phyloP scores from a whole-genome alignment of 176 grass and related monocot species.

The Phyllostachys edulis region DNA sequence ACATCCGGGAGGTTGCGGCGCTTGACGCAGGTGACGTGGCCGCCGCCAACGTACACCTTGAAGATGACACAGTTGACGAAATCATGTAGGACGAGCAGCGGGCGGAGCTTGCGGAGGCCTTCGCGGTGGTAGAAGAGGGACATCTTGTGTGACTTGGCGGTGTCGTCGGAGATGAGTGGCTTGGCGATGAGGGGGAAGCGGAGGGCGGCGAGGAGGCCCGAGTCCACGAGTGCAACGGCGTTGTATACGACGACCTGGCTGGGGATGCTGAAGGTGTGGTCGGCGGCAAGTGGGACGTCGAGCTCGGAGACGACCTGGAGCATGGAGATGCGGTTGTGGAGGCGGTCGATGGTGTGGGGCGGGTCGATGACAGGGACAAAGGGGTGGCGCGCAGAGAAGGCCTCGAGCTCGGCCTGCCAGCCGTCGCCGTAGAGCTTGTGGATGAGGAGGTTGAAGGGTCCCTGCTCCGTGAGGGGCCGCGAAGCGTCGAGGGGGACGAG shows the following conservation, averaged over 20 bases:
- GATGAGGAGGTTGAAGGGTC: slow-evolving; percentile 70
- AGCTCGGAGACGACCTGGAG: slow-evolving; percentile 88
- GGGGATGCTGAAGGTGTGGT: slow-evolving; percentile 77
- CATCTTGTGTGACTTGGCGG: slow-evolving; percentile 84
- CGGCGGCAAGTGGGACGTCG: slow-evolving; percentile 39
- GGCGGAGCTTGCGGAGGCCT: slow-evolving; percentile 65
- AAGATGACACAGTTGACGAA: slow-evolving; percentile 96
- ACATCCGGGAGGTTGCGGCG: slow-evolving; percentile 80
- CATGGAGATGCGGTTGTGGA: slow-evolving; percentile 96
- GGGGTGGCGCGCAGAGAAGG: slow-evolving; percentile 57
- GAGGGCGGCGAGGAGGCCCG: slow-evolving; percentile 62
- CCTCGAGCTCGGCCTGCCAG: slow-evolving; percentile 71
- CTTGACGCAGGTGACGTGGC: slow-evolving; percentile 79
- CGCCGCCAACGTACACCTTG: slow-evolving; percentile 90
- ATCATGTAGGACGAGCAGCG: slow-evolving; percentile 88
- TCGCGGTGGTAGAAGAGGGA: slow-evolving; percentile 73
- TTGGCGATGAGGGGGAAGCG: slow-evolving; percentile 91
- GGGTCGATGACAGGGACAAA: slow-evolving; percentile 62
- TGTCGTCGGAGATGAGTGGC: slow-evolving; percentile 81
- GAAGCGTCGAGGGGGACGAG: slow-evolving; percentile 63
- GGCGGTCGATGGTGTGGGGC: slow-evolving; percentile 76
- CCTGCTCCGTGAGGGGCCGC: slow-evolving; percentile 62
- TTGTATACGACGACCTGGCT: slow-evolving; percentile 84
- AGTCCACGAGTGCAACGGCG: slow-evolving; percentile 57
- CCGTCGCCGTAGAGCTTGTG: slow-evolving; percentile 78